Conservation (phyloP, 2,329 filamentous ascomycete species). For the Pyrenophora seminiperda region DNA sequence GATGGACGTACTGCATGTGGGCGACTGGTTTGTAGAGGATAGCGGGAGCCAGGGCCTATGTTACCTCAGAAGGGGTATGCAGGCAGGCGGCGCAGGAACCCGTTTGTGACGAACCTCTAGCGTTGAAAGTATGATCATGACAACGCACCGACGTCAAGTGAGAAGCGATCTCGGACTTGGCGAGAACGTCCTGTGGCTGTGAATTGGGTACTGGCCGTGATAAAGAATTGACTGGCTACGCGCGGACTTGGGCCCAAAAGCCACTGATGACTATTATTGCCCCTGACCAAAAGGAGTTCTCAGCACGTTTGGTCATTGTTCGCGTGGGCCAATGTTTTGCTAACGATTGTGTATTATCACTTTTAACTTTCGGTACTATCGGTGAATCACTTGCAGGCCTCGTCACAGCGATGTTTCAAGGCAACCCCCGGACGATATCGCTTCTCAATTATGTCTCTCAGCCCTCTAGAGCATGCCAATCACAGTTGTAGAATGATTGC, state of each 20-base stretch:
- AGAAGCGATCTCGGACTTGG: conserved; percentile 8
- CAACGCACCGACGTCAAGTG: background rate
- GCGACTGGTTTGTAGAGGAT: conserved; percentile 2
- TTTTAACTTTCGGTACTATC: too few species aligned
- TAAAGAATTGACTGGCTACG: background rate
- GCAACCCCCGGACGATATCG: too few species aligned
- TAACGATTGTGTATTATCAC: background rate
- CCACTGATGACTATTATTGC: background rate
- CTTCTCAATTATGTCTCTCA: too few species aligned
- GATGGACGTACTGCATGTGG: background rate
- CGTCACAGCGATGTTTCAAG: too few species aligned
- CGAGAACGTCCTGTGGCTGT: conserved; percentile 2
- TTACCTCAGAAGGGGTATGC: background rate
- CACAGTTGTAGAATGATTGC: too few species aligned
- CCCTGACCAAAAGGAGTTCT: background rate
- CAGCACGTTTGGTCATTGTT: background rate
- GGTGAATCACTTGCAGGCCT: too few species aligned
- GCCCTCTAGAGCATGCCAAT: too few species aligned
- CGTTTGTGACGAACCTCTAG: background rate
- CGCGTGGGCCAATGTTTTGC: background rate
- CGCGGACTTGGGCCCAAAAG: background rate
- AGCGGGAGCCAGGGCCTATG: conserved; percentile 12
- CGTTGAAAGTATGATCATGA: background rate
- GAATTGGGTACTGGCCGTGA: background rate
- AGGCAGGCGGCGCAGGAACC: conserved; percentile 8